A percentile compares a stretch with the other conserved stretches of the same genome.
phyloP scores from a whole-genome alignment of 306 rosid species.

The Glycyrrhiza uralensis region DNA sequence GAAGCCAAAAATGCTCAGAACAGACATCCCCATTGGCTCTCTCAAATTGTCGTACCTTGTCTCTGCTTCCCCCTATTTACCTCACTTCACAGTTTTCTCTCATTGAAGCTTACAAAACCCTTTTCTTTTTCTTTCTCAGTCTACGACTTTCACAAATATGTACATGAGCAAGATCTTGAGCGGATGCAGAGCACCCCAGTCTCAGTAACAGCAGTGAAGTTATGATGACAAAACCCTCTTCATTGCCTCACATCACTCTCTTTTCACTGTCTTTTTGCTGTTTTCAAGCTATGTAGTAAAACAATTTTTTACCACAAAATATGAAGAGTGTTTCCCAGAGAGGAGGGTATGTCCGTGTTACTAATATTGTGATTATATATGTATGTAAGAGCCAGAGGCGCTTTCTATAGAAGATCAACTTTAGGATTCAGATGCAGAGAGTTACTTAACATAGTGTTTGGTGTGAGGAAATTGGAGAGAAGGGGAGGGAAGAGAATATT shows the following conservation, averaged over 20 bases:
- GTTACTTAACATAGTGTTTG: no score
- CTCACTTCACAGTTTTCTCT: constrained; percentile 15
- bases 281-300: constrained; percentile 19
- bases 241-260: constrained; percentile 40
- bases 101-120: constrained; percentile 12
- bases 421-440: constrained; percentile 36
- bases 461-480: no score
- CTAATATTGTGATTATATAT: no score
- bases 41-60: constrained; percentile 47
- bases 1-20: constrained; percentile 56
- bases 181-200: constrained; percentile 30
- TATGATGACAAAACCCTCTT: constrained; percentile 41
- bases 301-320: constrained; percentile 31
- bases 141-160: constrained; percentile 44
- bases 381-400: background rate
- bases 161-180: constrained; percentile 36
- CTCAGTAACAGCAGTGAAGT: constrained; percentile 22
- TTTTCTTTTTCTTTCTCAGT: constrained; percentile 30
- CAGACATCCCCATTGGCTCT: constrained; percentile 58
- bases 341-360: background rate
- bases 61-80: constrained; percentile 29
- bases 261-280: constrained; percentile 20
- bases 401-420: constrained; percentile 19
- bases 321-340: no score
- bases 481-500: no score